A percentile compares a stretch with the other conserved stretches of the same genome.
Conservation (phyloP, 2,329 filamentous ascomycete species). For the Kalaharituber pfeilii region DNA sequence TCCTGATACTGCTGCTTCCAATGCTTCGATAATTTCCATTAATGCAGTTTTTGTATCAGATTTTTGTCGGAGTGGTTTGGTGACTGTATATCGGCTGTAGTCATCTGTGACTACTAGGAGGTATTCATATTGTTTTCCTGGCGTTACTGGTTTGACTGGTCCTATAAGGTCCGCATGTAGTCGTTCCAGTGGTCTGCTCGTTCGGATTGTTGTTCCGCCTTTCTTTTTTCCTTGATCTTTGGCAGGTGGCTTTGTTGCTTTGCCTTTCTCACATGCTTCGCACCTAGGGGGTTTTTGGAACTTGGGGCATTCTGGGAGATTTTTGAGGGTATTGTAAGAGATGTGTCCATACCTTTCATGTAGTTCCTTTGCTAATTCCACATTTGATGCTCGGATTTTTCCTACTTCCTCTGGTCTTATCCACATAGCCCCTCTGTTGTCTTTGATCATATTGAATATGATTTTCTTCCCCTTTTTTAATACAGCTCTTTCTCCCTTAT, state of each 20-base stretch:
- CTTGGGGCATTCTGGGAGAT: not conserved
- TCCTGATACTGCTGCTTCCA: too few relatives aligned
- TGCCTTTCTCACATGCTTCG: not conserved
- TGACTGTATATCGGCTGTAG: not conserved
- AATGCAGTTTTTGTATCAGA: not conserved
- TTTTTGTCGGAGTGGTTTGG: not conserved
- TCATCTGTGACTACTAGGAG: not conserved
- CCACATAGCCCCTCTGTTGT: too few relatives aligned
- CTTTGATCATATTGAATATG: too few relatives aligned
- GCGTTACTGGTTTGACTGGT: not conserved
- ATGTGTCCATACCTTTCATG: slow-evolving; percentile 1
- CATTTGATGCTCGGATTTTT: too few relatives aligned
- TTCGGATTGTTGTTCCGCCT: too few relatives aligned
- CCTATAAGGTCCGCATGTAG: not conserved
- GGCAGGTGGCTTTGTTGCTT: not conserved
- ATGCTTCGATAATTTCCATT: not conserved
- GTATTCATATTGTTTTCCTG: not conserved
- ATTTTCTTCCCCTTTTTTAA: too few relatives aligned
- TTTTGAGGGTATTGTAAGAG: not conserved
- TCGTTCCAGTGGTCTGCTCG: not conserved
- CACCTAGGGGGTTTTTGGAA: not conserved
- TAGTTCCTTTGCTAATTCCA: too few relatives aligned
- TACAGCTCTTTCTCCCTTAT: too few relatives aligned
- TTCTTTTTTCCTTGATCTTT: not conserved
- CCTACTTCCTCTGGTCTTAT: too few relatives aligned